Evolutionary conservation across 106 monocot species (phyloP), one percentile per base, ranked within the genome.

Genomic region (Hemerocallis citrina): DNA sequence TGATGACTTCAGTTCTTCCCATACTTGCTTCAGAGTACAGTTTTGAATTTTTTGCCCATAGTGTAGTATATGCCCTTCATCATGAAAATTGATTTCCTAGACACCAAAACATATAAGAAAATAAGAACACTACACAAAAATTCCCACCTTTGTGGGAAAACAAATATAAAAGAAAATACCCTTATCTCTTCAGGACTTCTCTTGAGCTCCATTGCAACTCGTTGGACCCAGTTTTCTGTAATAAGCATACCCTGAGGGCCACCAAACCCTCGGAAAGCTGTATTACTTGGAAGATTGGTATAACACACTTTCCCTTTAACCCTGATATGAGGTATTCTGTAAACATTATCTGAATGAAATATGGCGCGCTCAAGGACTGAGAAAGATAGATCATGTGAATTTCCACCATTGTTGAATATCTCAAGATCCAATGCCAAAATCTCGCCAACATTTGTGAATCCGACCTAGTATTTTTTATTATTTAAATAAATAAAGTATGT

Each of bases 221-320:
- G 60, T 29, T 98, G 87, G 59, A 98, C 74, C 98, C 98, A 98
- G 52, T 98, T 92, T 67, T 98, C 98, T 61, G 88, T 55, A 75
- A 98, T 82, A 35, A 98, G 54, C 91, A 88, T 85, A 17, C 85
- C 98, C 66, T 98, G 98, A 23, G 98, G 98, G 25, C 88, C 98
- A 60, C 98, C 98, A 80, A 98, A 98, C 55, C 98, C 98, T 19
- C 98, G 73, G 55, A 98, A 98, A 65, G 98, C 98, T 22, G 98
- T 98, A 42, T 98, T 85, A 66, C 92, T 98, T 24, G 98, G 88
- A 15, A 88, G 82, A 71, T 98, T 98, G 11, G 98, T 98, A 68
- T 64, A 85, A 51, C 98, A 98, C 36, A 92, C 85, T 65, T 75
- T 59, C 29, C 98, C 98, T 44, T 17, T 75, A 54, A 98, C 63